These are phyloP conservation scores for Elsinoe ampelina DNA, from an alignment of 2,329 filamentous ascomycete species.

Conservation along the genomic window DNA sequence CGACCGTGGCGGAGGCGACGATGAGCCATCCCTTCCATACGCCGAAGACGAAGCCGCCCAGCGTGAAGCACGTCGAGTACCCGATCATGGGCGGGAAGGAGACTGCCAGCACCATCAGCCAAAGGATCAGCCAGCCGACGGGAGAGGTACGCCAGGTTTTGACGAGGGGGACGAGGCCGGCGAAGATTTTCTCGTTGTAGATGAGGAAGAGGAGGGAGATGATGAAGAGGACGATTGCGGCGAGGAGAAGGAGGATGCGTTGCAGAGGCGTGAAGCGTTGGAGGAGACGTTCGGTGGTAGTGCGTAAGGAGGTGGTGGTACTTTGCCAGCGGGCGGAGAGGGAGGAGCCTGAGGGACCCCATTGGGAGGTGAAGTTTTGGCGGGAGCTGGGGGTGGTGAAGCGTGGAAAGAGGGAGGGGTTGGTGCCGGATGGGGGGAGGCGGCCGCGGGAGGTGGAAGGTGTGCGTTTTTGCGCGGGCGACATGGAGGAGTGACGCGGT, in stretches of 20 bases:
- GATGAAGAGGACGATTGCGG: conserved; percentile 42
- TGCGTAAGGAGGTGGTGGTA: neutral
- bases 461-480: conserved; percentile 30
- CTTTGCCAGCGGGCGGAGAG: neutral
- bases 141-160: conserved; percentile 65
- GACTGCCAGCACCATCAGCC: conserved; percentile 62
- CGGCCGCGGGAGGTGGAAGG: conserved; percentile 37
- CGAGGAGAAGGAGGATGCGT: conserved; percentile 48
- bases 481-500: conserved; percentile 32
- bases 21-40: conserved; percentile 66
- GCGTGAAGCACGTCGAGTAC: conserved; percentile 67
- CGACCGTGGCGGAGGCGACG: conserved; percentile 65
- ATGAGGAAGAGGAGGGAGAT: conserved; percentile 61
- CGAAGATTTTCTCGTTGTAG: conserved; percentile 73
- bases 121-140: conserved; percentile 66
- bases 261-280: conserved; percentile 49
- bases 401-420: conserved; percentile 22
- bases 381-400: conserved; percentile 1
- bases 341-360: conserved; percentile 30
- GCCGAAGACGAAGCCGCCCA: conserved; percentile 62
- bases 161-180: conserved; percentile 61
- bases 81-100: conserved; percentile 83
- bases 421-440: conserved; percentile 31
- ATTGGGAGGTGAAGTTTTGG: conserved; percentile 7
- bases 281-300: neutral